Conservation (phyloP, 495 filamentous ascomycete genomes). For the Hapsidospora chrysogenum region DNA sequence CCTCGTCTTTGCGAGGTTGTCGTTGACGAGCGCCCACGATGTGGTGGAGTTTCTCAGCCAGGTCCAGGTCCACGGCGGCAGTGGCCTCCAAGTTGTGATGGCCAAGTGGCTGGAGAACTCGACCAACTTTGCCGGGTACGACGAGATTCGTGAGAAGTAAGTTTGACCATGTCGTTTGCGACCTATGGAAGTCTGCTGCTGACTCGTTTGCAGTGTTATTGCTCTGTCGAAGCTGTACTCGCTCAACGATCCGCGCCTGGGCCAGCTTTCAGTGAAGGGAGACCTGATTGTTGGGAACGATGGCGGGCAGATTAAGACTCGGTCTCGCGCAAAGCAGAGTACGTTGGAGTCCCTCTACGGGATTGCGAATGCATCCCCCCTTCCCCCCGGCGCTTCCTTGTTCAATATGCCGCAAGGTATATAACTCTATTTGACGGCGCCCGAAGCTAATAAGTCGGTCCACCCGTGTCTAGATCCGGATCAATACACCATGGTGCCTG, state of each 20-base stretch:
- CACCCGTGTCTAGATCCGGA: conserved; percentile 47
- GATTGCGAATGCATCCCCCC: conserved; percentile 5
- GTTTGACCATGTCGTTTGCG: too few species aligned
- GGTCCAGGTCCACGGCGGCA: conserved; percentile 56
- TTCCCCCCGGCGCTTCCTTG: not conserved
- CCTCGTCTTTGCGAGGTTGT: conserved; percentile 83
- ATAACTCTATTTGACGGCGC: not conserved
- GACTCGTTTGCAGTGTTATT: conserved; percentile 46
- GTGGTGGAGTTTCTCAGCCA: conserved; percentile 82
- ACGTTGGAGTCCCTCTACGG: conserved; percentile 7
- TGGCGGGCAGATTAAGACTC: conserved; percentile 69
- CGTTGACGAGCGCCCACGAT: conserved; percentile 67
- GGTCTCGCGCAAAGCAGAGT: conserved; percentile 68
- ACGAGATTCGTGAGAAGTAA: conserved; percentile 90
- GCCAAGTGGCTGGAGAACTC: conserved; percentile 95
- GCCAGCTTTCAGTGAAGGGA: conserved; percentile 70
- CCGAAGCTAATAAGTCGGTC: not conserved
- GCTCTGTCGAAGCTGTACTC: conserved; percentile 79
- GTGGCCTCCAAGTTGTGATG: conserved; percentile 72
- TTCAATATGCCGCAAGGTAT: too few species aligned
- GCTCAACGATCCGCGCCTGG: conserved; percentile 66
- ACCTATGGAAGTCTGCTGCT: too few species aligned
- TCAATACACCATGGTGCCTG: conserved; percentile 73
- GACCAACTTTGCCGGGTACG: conserved; percentile 87
- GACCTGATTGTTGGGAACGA: conserved; percentile 72